Conservation (phyloP, 2,329 filamentous ascomycete genomes). For the Fusarium decemcellulare region DNA sequence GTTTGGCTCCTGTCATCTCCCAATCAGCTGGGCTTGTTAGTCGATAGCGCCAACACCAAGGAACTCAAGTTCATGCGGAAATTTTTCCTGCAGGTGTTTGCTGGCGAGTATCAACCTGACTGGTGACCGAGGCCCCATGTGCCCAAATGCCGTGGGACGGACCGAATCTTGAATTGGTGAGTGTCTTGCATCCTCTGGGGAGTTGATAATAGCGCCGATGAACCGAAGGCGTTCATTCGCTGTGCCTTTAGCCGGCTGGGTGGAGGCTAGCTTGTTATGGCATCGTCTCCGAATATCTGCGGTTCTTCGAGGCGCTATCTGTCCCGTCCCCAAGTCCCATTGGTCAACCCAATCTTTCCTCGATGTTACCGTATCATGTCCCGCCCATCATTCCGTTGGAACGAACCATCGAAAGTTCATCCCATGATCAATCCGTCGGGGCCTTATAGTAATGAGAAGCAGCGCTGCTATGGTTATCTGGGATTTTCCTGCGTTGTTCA, state of each 20-base stretch:
- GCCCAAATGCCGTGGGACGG: background rate
- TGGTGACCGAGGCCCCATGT: too few species aligned
- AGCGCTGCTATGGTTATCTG: too few species aligned
- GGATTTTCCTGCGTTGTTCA: too few species aligned
- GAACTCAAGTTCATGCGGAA: too few species aligned
- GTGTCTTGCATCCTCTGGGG: background rate
- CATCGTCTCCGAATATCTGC: background rate
- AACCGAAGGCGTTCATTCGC: background rate
- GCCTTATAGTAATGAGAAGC: background rate
- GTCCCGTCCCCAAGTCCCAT: background rate
- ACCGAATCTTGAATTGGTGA: background rate
- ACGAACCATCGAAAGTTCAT: background rate
- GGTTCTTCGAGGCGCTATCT: background rate
- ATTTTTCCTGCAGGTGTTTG: too few species aligned
- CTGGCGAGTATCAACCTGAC: too few species aligned
- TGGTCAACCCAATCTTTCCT: background rate
- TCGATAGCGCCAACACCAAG: too few species aligned
- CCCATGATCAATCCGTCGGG: background rate
- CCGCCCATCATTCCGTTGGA: background rate
- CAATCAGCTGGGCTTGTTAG: too few species aligned
- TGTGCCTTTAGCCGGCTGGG: background rate
- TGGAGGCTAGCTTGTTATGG: background rate
- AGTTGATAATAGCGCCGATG: too few species aligned
- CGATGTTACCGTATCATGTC: background rate
- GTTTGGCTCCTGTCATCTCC: too few species aligned